Conservation (phyloP, 495 filamentous ascomycete genomes). For the Aspergillus nanangensis region DNA sequence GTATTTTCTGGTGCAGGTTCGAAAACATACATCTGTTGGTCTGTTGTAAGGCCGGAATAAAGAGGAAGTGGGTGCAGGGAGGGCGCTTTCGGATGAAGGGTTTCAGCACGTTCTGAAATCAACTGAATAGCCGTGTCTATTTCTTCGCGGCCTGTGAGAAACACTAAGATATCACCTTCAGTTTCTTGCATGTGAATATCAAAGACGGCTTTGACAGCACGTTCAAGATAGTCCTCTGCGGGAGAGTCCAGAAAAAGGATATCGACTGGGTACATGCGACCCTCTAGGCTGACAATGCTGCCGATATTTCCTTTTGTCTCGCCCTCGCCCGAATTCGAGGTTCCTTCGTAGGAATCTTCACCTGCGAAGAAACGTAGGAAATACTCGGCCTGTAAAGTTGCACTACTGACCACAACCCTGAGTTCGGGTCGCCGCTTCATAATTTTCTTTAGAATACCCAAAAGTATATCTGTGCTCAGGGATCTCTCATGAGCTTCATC, state of each 20-base stretch:
- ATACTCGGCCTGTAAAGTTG: conserved; percentile 86
- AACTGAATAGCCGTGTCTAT: conserved; percentile 78
- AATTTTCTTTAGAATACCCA: conserved; percentile 95
- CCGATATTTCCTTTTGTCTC: conserved; percentile 49
- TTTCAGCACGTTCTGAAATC: conserved; percentile 71
- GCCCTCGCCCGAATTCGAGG: conserved; percentile 30
- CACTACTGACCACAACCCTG: conserved; percentile 88
- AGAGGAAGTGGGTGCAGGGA: conserved; percentile 75
- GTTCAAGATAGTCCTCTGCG: conserved; percentile 83
- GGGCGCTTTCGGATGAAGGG: conserved; percentile 66
- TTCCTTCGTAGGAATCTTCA: conserved; percentile 33
- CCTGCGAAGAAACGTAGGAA: conserved; percentile 79
- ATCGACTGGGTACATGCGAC: conserved; percentile 89
- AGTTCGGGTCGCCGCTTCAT: conserved; percentile 75
- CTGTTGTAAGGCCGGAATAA: conserved; percentile 83
- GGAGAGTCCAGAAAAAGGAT: conserved; percentile 78
- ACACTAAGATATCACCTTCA: conserved; percentile 86
- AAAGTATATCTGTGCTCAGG: conserved; percentile 87
- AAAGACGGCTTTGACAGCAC: conserved; percentile 81
- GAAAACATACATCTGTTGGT: conserved; percentile 91
- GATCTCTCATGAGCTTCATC: conserved; percentile 97
- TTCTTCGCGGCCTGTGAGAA: conserved; percentile 90
- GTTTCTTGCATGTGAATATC: conserved; percentile 86
- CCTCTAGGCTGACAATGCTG: conserved; percentile 83
- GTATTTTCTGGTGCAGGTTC: conserved; percentile 79